Evolutionary conservation across 345 rosid genomes (phyloP).

Genomic region (Eucalyptus regnans): DNA sequence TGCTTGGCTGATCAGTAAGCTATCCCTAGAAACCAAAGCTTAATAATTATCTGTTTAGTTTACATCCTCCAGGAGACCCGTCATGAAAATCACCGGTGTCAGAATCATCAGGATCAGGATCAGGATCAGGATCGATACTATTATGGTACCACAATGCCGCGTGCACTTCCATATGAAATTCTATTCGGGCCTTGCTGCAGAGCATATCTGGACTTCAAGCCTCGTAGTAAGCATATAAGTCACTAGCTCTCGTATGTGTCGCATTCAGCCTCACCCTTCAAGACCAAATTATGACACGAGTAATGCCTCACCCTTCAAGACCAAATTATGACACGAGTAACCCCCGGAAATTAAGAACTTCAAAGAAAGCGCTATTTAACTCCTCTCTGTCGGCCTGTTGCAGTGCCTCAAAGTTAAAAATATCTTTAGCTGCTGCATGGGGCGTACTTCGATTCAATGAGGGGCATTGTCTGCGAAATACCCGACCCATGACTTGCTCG

Average conservation of each 20-base stretch:
- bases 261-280: neutral
- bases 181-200: neutral
- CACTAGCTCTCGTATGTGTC: neutral
- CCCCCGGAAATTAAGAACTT: neutral
- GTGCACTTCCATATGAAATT: neutral
- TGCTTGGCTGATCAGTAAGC: neutral
- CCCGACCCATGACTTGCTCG: neutral
- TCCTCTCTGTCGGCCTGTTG: neutral
- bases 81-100: neutral
- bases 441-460: neutral
- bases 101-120: neutral
- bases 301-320: neutral
- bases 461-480: neutral
- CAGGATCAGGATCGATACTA: neutral
- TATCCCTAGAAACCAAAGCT: neutral
- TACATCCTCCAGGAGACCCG: neutral
- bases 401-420: neutral
- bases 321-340: neutral
- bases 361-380: neutral
- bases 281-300: neutral
- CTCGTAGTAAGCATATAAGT: neutral
- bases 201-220: neutral
- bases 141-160: neutral
- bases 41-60: neutral
- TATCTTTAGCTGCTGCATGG: neutral